Evolutionary conservation across 2,329 filamentous ascomycete genomes (phyloP).

Genomic region (Aspergillus sp.): DNA sequence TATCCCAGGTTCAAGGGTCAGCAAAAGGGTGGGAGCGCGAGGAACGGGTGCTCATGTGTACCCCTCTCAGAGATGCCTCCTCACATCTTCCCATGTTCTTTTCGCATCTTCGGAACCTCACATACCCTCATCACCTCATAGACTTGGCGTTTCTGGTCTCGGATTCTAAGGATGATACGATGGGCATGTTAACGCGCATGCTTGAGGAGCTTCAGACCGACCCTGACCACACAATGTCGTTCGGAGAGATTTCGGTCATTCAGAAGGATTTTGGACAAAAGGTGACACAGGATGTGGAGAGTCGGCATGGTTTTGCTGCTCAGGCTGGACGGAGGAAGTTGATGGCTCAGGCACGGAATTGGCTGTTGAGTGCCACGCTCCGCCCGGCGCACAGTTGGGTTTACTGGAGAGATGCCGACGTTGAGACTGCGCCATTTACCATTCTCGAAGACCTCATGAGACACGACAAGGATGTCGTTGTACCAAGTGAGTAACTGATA

Average conservation of each 20-base stretch:
- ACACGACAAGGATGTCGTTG: slow-evolving; percentile 97
- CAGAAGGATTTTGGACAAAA: slow-evolving; percentile 99
- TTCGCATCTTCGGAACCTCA: slow-evolving; percentile 91
- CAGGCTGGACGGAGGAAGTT: slow-evolving; percentile 90
- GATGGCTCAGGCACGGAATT: slow-evolving; percentile 97
- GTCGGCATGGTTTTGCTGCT: slow-evolving; percentile 92
- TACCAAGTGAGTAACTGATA: slow-evolving; percentile 72
- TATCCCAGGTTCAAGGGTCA: slow-evolving; percentile 85
- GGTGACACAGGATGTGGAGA: slow-evolving; percentile 96
- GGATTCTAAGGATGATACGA: slow-evolving; percentile 89
- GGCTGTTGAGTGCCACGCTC: slow-evolving; percentile 88
- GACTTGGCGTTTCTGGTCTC: slow-evolving; percentile 96
- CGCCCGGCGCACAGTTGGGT: slow-evolving; percentile 98
- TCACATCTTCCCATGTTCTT: slow-evolving; percentile 97
- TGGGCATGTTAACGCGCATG: slow-evolving; percentile 68
- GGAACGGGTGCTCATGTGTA: slow-evolving; percentile 90
- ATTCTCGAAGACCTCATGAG: slow-evolving; percentile 98
- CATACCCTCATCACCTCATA: slow-evolving; percentile 93
- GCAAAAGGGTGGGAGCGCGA: slow-evolving; percentile 93
- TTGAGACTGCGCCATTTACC: slow-evolving; percentile 93
- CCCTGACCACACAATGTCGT: slow-evolving; percentile 73
- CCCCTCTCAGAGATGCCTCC: slow-evolving; percentile 87
- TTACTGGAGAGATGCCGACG: slow-evolving; percentile 98
- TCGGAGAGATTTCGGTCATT: slow-evolving; percentile 94
- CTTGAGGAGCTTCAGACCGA: slow-evolving; percentile 76